Base-by-base conservation (phyloP, 2,329 filamentous ascomycete genomes). In the Pyrenophora seminiperda region DNA sequence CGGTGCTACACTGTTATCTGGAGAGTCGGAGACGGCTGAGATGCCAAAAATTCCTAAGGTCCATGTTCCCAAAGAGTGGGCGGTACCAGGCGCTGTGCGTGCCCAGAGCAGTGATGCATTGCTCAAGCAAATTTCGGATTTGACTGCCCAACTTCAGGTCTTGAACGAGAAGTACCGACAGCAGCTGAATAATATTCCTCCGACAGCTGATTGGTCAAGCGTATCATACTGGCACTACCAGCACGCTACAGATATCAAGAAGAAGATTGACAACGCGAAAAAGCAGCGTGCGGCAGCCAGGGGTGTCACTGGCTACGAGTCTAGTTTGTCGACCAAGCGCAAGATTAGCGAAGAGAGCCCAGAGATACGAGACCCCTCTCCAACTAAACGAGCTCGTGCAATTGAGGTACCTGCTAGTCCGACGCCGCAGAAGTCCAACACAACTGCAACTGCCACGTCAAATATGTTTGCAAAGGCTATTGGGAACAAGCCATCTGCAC, bases 281-380 rank as follows among this genome's bases (percentile, higher is more conserved):
- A 71, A 71, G 54, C 56, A 68, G 34, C 62, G 55, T 4, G 68
- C 69, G 11, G 40, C 51, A 1, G 56, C 54, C 5, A 68, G 65
- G 37, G 69, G 69, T 1, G 47, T 72, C 34, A 71, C 68, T 30
- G 68, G 69, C 7, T 52, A 59, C 20, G 69, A 71, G 42, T 68
- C 68, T 3, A 53, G 53, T 6, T 38, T 72, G 18, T 72, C 67
- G n/a, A 68, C 62, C 2, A 71, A 71, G 50, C 68, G 67, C 31
- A 71, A 68, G 46, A 57, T 53, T 7, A 58, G 44, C 13, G 61
- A 65, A 6, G 57, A 56, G 4, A 52, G 34, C 18, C 43, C 30
- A 9, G 60, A 61, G 13, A 9, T 32, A 5, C 59, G 56, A 4
- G 52, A 65, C 36, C 44, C 56, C 15, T 58, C 57, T 32, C 58